phyloP scores from a whole-genome alignment of 176 grass and related monocot species.

The Oryza australiensis region DNA sequence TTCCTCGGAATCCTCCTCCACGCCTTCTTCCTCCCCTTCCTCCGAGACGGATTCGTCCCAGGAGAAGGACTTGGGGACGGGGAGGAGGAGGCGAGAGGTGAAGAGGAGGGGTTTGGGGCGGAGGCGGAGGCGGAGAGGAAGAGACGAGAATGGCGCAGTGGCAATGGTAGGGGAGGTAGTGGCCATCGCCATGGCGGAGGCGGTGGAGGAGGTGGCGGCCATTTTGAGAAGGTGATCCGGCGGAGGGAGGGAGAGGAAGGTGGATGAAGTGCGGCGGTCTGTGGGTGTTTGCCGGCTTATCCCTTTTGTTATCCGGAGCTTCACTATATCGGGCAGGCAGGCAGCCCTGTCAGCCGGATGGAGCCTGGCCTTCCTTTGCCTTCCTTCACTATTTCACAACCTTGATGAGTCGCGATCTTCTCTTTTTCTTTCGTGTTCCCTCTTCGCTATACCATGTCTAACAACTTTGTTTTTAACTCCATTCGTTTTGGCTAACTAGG shows the following conservation, averaged over 20 bases:
- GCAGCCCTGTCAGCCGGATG: no score
- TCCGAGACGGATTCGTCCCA: slow-evolving; percentile 39
- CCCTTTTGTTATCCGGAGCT: slow-evolving; percentile 47
- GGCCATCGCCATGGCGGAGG: slow-evolving; percentile 45
- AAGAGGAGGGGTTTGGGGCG: slow-evolving; percentile 26
- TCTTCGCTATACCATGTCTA: no score
- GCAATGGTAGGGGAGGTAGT: slow-evolving; percentile 38
- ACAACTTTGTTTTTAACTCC: no score
- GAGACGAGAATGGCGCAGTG: slow-evolving; percentile 37
- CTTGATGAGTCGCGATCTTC: no score
- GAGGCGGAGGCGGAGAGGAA: slow-evolving; percentile 5
- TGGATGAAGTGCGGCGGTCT: neutral
- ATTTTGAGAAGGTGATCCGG: slow-evolving; percentile 30
- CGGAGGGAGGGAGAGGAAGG: neutral
- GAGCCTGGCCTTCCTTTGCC: no score
- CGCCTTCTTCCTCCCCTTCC: slow-evolving; percentile 15
- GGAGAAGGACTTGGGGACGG: slow-evolving; percentile 34
- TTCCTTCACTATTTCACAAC: no score
- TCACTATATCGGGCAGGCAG: neutral
- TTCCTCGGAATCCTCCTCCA: slow-evolving; percentile 27
- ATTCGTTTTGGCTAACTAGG: no score
- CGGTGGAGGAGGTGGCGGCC: slow-evolving; percentile 18
- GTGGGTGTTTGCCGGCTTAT: slow-evolving; percentile 52
- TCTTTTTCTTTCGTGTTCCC: no score
- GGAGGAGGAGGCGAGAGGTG: neutral